Evolutionary conservation across 1,284 basidiomycete species (phyloP).

Genomic region (Boletus sp.): DNA sequence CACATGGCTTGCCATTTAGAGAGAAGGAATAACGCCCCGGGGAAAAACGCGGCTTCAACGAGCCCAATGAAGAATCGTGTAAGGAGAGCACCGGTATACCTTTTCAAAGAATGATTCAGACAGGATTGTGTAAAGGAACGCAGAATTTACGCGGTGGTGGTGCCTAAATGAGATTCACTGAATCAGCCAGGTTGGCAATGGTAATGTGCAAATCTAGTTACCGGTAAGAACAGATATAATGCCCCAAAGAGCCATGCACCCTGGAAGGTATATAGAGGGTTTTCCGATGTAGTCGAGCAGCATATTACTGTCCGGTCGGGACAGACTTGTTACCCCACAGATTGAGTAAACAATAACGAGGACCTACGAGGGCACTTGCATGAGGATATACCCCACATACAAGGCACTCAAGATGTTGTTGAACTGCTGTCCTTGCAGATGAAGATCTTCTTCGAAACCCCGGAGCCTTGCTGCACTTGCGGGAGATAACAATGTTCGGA

Average conservation of each 20-base stretch:
- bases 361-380: slow-evolving; percentile 58
- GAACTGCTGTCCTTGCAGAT: slow-evolving; percentile 56
- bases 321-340: neutral
- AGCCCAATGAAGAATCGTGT: slow-evolving; percentile 76
- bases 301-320: slow-evolving; percentile 58
- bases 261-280: slow-evolving; percentile 76
- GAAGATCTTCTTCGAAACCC: slow-evolving; percentile 38
- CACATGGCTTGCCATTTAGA: slow-evolving; percentile 52
- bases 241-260: slow-evolving; percentile 77
- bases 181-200: slow-evolving; percentile 1
- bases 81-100: slow-evolving; percentile 68
- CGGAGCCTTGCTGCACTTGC: slow-evolving; percentile 35
- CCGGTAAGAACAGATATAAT: slow-evolving; percentile 66
- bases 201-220: slow-evolving; percentile 18
- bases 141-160: slow-evolving; percentile 27
- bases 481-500: slow-evolving; percentile 4
- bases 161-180: slow-evolving; percentile 14
- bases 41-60: slow-evolving; percentile 76
- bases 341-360: neutral
- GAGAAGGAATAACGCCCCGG: slow-evolving; percentile 56
- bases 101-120: slow-evolving; percentile 32
- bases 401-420: slow-evolving; percentile 73
- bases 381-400: slow-evolving; percentile 69
- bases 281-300: slow-evolving; percentile 71
- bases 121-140: slow-evolving; percentile 12